Percentiles rank a stretch among this genome's conserved stretches.
Evolutionary conservation across 2,329 filamentous ascomycete species (phyloP).

Genomic region (Metarhizium anisopliae): DNA sequence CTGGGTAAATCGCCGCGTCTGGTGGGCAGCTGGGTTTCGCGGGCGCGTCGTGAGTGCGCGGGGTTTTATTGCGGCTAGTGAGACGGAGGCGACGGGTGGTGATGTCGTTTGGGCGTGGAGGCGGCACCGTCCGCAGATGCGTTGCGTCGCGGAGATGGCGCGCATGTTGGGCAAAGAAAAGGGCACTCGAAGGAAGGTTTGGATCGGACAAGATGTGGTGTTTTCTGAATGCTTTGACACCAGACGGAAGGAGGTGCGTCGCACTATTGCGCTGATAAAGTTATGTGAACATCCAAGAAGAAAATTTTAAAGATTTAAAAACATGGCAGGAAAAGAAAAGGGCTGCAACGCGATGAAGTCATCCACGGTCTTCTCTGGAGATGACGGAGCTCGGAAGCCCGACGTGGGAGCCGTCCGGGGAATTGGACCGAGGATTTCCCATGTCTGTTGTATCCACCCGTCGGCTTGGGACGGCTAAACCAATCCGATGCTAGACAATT

Average conservation of each 20-base stretch:
- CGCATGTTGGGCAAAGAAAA: neutral
- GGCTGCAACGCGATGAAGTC: neutral
- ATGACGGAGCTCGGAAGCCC: neutral
- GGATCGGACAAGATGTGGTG: too few species aligned
- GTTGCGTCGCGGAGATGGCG: neutral
- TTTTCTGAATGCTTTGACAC: too few species aligned
- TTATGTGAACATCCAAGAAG: too few species aligned
- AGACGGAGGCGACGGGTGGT: neutral
- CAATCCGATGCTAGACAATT: neutral
- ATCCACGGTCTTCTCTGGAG: constrained; percentile 12
- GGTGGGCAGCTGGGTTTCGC: neutral
- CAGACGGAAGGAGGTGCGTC: too few species aligned
- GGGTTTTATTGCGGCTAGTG: too few species aligned
- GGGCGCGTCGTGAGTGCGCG: neutral
- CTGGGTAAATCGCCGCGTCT: neutral
- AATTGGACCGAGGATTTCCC: neutral
- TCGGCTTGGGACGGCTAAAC: neutral
- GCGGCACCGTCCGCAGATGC: constrained; percentile 24
- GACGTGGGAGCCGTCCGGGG: neutral
- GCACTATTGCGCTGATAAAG: too few species aligned
- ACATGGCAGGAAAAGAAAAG: neutral
- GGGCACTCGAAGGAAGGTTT: too few species aligned
- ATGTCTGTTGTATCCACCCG: neutral
- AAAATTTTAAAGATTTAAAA: too few species aligned
- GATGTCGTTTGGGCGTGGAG: constrained; percentile 17